These are phyloP conservation scores for Cryoendolithus antarcticus DNA, from an alignment of 2,329 filamentous ascomycete species.

Conservation along the genomic window DNA sequence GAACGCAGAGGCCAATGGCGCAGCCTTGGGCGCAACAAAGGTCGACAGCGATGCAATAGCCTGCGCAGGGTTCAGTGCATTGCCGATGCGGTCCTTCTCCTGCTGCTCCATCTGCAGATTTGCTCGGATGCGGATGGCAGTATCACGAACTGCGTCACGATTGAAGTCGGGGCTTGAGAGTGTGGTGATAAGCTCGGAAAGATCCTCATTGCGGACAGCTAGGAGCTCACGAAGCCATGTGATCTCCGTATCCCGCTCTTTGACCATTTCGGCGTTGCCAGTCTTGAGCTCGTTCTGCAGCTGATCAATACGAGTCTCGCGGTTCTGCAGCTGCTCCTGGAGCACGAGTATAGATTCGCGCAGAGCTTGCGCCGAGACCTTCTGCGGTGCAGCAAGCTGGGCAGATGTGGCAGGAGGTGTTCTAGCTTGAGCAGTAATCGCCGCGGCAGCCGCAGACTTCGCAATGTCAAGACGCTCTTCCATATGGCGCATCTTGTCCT, in stretches of 20 bases:
- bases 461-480: slow-evolving; percentile 88
- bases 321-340: slow-evolving; percentile 91
- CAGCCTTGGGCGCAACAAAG: slow-evolving; percentile 70
- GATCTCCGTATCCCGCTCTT: slow-evolving; percentile 88
- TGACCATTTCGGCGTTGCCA: slow-evolving; percentile 68
- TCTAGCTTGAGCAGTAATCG: slow-evolving; percentile 42
- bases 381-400: slow-evolving; percentile 51
- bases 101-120: slow-evolving; percentile 98
- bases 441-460: slow-evolving; percentile 72
- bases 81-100: slow-evolving; percentile 68
- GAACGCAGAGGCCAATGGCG: slow-evolving; percentile 92
- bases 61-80: slow-evolving; percentile 32
- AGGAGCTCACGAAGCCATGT: slow-evolving; percentile 89
- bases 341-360: slow-evolving; percentile 93
- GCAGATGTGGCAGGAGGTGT: slow-evolving; percentile 7
- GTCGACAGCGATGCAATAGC: slow-evolving; percentile 63
- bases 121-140: slow-evolving; percentile 81
- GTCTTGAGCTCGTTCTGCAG: slow-evolving; percentile 69
- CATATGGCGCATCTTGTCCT: slow-evolving; percentile 71
- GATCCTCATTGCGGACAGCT: slow-evolving; percentile 76
- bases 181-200: slow-evolving; percentile 79
- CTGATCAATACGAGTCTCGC: slow-evolving; percentile 78
- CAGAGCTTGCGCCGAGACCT: slow-evolving; percentile 85
- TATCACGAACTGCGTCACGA: slow-evolving; percentile 68
- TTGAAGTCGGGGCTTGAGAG: slow-evolving; percentile 64